Percentiles rank a stretch among this genome's conserved stretches.
These are phyloP conservation scores for Fusarium floridanum DNA, from an alignment of 2,329 filamentous ascomycete species.

Conservation along the genomic window DNA sequence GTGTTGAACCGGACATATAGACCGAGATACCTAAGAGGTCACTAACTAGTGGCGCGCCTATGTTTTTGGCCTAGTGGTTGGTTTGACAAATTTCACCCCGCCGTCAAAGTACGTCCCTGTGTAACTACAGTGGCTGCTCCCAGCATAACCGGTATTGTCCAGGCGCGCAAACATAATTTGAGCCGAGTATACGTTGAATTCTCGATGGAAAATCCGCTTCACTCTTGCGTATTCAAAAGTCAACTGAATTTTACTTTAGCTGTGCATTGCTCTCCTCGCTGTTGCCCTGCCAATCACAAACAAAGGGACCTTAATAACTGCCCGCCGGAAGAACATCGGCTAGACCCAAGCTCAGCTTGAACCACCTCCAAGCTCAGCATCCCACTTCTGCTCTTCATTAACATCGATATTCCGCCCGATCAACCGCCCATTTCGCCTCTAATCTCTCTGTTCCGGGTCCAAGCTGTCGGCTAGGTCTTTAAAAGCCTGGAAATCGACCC, in stretches of 20 bases:
- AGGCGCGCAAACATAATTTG: background rate
- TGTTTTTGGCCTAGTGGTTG: too few species aligned
- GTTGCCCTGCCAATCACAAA: background rate
- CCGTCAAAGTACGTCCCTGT: background rate
- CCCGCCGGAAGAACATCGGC: conserved; percentile 43
- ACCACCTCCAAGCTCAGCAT: conserved; percentile 43
- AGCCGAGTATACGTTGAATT: background rate
- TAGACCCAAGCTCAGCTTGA: conserved; percentile 32
- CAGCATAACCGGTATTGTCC: background rate
- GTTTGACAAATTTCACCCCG: background rate
- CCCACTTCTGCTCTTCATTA: conserved; percentile 31
- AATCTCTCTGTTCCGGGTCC: background rate
- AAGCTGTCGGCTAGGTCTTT: conserved; percentile 14
- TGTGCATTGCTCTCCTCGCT: background rate
- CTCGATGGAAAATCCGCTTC: background rate
- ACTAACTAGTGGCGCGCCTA: too few species aligned
- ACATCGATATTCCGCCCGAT: conserved; percentile 6
- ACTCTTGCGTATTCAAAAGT: background rate
- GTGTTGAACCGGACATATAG: too few species aligned
- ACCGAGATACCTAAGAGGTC: too few species aligned
- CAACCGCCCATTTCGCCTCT: background rate
- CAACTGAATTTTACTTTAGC: background rate
- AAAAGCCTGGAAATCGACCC: conserved; percentile 22
- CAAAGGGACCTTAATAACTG: background rate
- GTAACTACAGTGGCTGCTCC: background rate